Evolutionary conservation across 805 yeast species (phyloP).

Genomic region (Grigorovia jiainica): DNA sequence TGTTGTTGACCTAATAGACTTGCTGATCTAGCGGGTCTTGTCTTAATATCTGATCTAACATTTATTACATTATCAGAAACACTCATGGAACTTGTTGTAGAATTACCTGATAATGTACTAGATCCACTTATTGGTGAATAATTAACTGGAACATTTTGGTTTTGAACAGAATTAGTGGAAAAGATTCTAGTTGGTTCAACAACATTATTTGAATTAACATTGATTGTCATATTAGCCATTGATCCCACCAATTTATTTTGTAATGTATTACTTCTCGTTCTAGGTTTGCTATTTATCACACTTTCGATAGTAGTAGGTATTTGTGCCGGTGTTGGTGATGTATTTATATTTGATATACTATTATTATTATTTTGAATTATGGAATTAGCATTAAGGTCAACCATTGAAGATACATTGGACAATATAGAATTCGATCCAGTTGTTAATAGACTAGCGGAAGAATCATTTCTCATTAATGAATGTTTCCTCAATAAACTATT

Average conservation of each 20-base stretch:
- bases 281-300: slow-evolving; percentile 9
- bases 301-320: slow-evolving; percentile 4
- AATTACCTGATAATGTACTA: slow-evolving; percentile 2
- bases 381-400: not conserved
- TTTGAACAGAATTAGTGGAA: not conserved
- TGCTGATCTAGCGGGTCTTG: slow-evolving; percentile 1
- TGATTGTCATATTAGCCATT: slow-evolving; percentile 14
- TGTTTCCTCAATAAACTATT: too few species aligned
- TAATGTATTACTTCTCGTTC: slow-evolving; percentile 21
- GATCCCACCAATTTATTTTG: slow-evolving; percentile 15
- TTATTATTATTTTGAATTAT: not conserved
- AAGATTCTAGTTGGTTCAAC: not conserved
- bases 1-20: slow-evolving; percentile 1
- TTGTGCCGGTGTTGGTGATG: too few species aligned
- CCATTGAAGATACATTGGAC: not conserved
- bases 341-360: not conserved
- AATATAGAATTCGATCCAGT: not conserved
- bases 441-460: slow-evolving; percentile 4
- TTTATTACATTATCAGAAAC: not conserved
- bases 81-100: not conserved
- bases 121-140: slow-evolving; percentile 2
- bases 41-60: not conserved
- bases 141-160: not conserved
- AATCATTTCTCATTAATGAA: slow-evolving; percentile 3
- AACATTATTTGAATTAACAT: slow-evolving; percentile 1